Evolutionary conservation across 2,329 filamentous ascomycete species (phyloP).

Genomic region (Colletotrichum aenigma): DNA sequence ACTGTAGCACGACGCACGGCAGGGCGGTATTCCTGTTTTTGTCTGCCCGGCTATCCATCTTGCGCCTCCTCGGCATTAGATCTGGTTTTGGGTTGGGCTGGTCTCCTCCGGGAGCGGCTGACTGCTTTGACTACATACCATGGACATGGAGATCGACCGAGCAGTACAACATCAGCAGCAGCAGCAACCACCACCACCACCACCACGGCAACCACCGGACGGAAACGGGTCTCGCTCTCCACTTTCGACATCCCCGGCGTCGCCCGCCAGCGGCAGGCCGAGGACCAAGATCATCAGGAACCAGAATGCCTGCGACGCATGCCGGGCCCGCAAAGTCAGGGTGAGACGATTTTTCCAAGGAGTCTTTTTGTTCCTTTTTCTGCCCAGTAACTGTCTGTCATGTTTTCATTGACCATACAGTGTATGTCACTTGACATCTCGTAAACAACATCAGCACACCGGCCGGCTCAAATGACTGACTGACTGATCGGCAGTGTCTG

Average conservation of each 20-base stretch:
- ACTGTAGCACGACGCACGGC: background rate
- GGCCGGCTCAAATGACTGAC: background rate
- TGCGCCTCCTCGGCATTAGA: background rate
- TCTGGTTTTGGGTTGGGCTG: background rate
- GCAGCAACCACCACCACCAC: background rate
- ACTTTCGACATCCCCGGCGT: background rate
- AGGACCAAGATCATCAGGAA: slow-evolving; percentile 16
- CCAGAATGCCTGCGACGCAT: slow-evolving; percentile 33
- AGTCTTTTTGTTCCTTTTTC: background rate
- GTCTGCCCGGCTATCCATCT: background rate
- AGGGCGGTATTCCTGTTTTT: background rate
- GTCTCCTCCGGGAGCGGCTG: background rate
- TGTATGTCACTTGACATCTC: background rate
- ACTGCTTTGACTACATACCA: background rate
- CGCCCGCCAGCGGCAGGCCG: background rate
- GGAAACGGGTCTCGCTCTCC: background rate
- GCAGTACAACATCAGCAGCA: background rate
- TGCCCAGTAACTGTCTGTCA: background rate
- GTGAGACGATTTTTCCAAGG: background rate
- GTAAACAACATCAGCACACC: background rate
- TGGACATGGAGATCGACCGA: slow-evolving; percentile 8
- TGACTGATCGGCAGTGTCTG: slow-evolving; percentile 19
- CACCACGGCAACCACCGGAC: background rate
- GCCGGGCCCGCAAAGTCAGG: slow-evolving; percentile 32
- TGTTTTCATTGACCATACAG: background rate